Evolutionary conservation across 140 eudicot species (phyloP), one percentile per base, ranked within the genome.

Genomic region (Flaveria floridana): DNA sequence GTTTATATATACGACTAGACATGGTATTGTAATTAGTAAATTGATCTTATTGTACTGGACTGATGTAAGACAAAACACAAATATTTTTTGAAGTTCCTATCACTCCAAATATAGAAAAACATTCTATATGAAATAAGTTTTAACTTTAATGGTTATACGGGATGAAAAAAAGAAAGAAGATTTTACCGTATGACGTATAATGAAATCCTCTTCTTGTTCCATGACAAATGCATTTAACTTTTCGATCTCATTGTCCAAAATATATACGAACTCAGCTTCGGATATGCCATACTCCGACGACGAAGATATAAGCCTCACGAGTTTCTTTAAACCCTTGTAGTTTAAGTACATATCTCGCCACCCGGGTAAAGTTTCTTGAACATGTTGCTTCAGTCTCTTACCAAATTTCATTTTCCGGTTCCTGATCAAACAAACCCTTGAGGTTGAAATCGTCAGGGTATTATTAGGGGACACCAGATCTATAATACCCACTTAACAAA

Each of bases 201-300:
- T 66, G 73, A 87, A 92, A 71, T 92, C 97, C 82, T 92, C 96
- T 79, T 92, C 97, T 75, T 89, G 87, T 71, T 92, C 97, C 85
- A 89, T 77, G 81, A 87, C 89, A 63, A 92, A 92, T 0, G 80
- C 68, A 65, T 89, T 92, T 46, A 92, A 85, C 80, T 92, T 92
- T 11, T 92, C 96, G 44, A 92, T 84, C 85, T 92, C 96, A 78
- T 68, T 70, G 71, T 92, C 85, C 85, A 92, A 69, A 72, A 84
- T 81, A 72, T 75, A 83, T 28, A 92, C 84, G 80, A 92, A 92
- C 71, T 83, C 91, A 2, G 80, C 85, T 80, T 92, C 87, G 0
- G 89, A 82, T 53, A 47, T 74, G 37, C 76, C 89, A 57, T 58
- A 80, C 65, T 80, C 88, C 65, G 68, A 13, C 2, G 92, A 85